Evolutionary conservation across 345 rosid genomes (phyloP).

Genomic region (Mallotus nudiflorus): DNA sequence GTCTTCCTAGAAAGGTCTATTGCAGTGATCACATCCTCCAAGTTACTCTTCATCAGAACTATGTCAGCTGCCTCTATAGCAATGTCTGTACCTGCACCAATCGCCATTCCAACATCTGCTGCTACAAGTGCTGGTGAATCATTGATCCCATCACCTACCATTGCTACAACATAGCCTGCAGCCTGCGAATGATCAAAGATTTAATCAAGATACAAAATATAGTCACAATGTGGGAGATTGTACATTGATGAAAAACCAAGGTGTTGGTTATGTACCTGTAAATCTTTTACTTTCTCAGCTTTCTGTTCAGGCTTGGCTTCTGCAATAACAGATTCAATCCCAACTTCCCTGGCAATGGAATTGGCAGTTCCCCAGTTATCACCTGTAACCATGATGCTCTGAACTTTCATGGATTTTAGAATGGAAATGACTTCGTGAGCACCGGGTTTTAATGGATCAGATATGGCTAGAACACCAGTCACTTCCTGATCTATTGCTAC

Average conservation of each 20-base stretch:
- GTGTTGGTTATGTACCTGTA: constrained; percentile 51
- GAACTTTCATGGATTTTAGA: constrained; percentile 74
- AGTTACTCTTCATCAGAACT: constrained; percentile 88
- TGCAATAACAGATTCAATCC: constrained; percentile 73
- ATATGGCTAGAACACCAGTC: constrained; percentile 68
- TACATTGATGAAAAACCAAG: neutral
- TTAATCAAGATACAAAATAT: neutral
- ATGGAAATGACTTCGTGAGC: constrained; percentile 72
- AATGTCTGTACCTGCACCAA: constrained; percentile 93
- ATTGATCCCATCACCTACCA: constrained; percentile 97
- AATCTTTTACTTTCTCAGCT: constrained; percentile 80
- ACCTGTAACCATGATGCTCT: constrained; percentile 91
- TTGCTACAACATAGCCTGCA: constrained; percentile 67
- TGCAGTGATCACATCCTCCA: constrained; percentile 94
- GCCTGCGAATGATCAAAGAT: constrained; percentile 40
- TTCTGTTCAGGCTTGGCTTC: constrained; percentile 92
- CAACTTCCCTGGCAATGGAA: constrained; percentile 77
- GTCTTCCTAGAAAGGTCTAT: constrained; percentile 84
- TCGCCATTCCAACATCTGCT: constrained; percentile 96
- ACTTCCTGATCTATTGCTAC: constrained; percentile 62
- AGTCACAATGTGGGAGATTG: neutral
- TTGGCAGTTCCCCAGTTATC: constrained; percentile 97
- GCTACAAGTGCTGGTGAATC: constrained; percentile 94
- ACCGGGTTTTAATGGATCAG: constrained; percentile 78
- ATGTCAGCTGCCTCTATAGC: constrained; percentile 98